phyloP scores from a whole-genome alignment of 306 rosid genomes.

The Corylus americana region DNA sequence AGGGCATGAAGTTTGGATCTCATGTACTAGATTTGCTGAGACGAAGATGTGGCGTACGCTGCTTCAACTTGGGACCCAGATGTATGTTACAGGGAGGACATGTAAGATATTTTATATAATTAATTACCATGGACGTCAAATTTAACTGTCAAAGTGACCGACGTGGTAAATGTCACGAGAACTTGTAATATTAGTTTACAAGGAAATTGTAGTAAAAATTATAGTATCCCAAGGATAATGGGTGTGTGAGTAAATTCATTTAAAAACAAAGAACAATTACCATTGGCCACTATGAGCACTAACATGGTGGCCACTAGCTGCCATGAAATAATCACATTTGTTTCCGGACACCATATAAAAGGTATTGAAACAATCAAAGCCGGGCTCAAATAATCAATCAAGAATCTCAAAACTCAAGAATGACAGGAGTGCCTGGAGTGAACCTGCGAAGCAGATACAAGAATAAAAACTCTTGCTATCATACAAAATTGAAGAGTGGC shows the following conservation, averaged over 20 bases:
- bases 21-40: conserved; percentile 10
- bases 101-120: background rate
- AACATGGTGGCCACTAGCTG: background rate
- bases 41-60: background rate
- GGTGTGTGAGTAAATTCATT: too few species aligned
- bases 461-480: conserved; percentile 4
- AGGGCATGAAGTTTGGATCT: background rate
- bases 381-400: background rate
- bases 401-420: background rate
- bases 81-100: background rate
- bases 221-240: too few species aligned
- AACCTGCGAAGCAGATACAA: conserved; percentile 8
- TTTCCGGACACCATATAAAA: background rate
- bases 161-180: too few species aligned
- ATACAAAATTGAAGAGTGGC: conserved; percentile 12
- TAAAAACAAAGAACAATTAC: too few species aligned
- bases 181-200: too few species aligned
- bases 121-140: too few species aligned
- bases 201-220: too few species aligned
- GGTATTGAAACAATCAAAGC: background rate
- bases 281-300: background rate
- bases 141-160: too few species aligned
- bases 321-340: background rate
- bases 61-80: conserved; percentile 1
- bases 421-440: background rate